Evolutionary conservation across 2,329 filamentous ascomycete species (phyloP), one percentile per base, ranked within the genome.

Genomic region (Cytospora leucostoma): DNA sequence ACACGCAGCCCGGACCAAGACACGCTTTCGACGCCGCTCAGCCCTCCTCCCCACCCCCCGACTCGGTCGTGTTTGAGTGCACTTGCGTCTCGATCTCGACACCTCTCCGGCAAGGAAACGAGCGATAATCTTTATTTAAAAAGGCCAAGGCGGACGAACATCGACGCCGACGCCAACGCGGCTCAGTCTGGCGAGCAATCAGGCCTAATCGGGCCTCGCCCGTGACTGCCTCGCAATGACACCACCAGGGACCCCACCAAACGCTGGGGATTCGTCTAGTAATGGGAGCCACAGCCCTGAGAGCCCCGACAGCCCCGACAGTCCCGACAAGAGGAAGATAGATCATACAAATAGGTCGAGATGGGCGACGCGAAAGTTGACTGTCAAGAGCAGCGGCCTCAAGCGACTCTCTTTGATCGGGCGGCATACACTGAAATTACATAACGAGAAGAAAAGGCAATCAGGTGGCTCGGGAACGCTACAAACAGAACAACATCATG

Each of bases 341-440:
- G 83, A 57, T 57, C 70, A 74, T 62, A 89, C 88, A 27, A 92
- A 94, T 74, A 85, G 93, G 73, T 88, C 95, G 76, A 85, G 95
- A 87, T 98, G 95, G 95, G 94, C 95, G 19, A 98, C 95, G n/a
- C 91, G 93, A 72, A 91, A 92, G 74, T 86, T 91, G 75, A 88
- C 88, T 15, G 87, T 91, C 71, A 85, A 88, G 73, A 91, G 88
- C 74, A 92, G 90, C 68, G 82, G 84, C 69, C 83, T 85, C 74
- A 98, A 97, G 82, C 88, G 95, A 67, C 80, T 88, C 63, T 95
- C 91, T 53, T 88, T 98, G 67, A 86, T 95, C 71, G 88, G 90
- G 71, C 88, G 93, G 70, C 86, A 91, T 86, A 87, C 74, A 88
- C 85, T 72, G 79, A 82, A 71, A 78, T 78, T 62, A 85, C 84